Evolutionary conservation across 768 basidiomycete species (phyloP), one percentile per base, ranked within the genome.

Genomic region (Crucibulum laeve): DNA sequence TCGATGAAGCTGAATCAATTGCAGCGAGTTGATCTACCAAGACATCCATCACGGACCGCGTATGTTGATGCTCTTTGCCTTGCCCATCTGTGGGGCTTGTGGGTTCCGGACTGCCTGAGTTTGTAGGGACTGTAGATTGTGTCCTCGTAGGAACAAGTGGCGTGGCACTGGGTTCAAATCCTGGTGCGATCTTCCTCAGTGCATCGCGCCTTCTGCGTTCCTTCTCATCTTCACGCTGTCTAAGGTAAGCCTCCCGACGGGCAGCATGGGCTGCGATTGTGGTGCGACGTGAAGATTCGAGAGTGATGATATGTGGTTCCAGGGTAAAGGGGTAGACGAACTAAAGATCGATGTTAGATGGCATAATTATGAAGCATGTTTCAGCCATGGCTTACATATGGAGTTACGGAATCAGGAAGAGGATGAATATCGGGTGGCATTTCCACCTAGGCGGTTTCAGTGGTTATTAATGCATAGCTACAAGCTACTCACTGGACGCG

Each of bases 301-400:
- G 65, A 1, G 80, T 77, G 41, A 94, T 62, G 51, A 91, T 71
- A 58, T 95, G 93, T 0, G 83, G 78, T 56, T 98, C 95, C 40
- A 98, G 77, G 3, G 92, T 87, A 71, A 91, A 97, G 1, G 95
- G 94, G 56, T 97, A 98, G 33, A 89, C 95, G 55, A 97, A 96
- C 94, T 98, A 59, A 6, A 15, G 15, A 26, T 23, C 33, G 25
- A 13, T 34, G 42, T n/a, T 8, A 40, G 40, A 37, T 49, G 22
- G 41, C 42, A 32, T 33, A 36, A 28, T 47, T 18, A 18, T 34
- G 35, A 44, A 4, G 32, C 23, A 33, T 25, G 19, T 25, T 7
- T 33, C 11, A 32, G 24, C 28, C 40, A 42, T 28, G 38, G 51
- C 65, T 53, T 40, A 94, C 95, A 59, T 98, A 98, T 49, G 89